Evolutionary conservation across 345 rosid species (phyloP), one percentile per base, ranked within the genome.

Genomic region (Sonneratia caseolaris): DNA sequence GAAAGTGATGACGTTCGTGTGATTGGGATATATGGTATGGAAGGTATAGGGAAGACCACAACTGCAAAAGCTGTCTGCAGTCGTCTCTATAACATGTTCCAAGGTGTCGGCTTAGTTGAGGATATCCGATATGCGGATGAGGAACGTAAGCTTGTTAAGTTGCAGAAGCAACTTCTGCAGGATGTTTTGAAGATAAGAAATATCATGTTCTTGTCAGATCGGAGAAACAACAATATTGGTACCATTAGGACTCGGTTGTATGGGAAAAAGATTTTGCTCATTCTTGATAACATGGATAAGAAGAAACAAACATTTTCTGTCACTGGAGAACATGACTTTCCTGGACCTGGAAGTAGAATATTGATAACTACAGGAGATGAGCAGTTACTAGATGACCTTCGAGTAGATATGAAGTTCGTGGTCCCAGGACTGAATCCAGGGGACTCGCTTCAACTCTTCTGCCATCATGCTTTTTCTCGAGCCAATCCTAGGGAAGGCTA

Each of bases 81-180:
- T 43, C 43, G n/a, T 10, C 27, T 61, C 14, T 11, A 15, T 7
- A 11, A 3, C 22, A 7, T 62, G 36, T 73, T 73, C 38, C 48
- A 73, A 43, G 70, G 75, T n/a, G 62, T 66, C 32, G 49, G 22
- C 75, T 66, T 66, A 24, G 21, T 71, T 0, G 64, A 61, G 14
- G 66, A 38, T 27, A 47, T 57, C 0, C 53, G 40, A 22, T 21
- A 3, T 40, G 42, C 53, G 0, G 42, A 71, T 16, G 22, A 67
- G 19, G 37, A 1, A 27, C 22, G 18, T n/a, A 14, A 1, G 1
- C 24, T 18, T 59, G 21, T 61, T 0, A 40, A 32, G 6, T n/a
- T 57, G 21, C 66, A 71, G 14, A 55, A 57, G 40, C 40, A 12
- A 71, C 68, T 71, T 42, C 38, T 59, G 32, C 66, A 42, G 0